Evolutionary conservation across 2,329 filamentous ascomycete species (phyloP).

Genomic region (Fusarium oxysporum): DNA sequence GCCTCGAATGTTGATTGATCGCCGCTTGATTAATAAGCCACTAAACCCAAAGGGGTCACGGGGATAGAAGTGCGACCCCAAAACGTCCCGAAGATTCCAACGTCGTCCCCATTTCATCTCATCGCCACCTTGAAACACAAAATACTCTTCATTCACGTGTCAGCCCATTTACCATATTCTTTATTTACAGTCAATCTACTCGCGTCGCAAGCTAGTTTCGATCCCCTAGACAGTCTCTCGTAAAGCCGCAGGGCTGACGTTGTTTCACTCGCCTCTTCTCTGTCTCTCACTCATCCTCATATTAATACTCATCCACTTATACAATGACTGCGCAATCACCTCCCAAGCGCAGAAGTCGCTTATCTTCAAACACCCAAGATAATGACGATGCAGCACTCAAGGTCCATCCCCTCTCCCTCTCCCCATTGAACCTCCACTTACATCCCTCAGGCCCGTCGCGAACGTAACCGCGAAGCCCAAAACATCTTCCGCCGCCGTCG

Average conservation of each 20-base stretch:
- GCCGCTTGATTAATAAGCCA: constrained; percentile 18
- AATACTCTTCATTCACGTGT: constrained; percentile 9
- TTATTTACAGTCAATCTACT: background rate
- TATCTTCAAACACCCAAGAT: constrained; percentile 29
- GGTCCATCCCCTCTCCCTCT: constrained; percentile 9
- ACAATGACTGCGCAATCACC: constrained; percentile 21
- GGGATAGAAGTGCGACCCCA: constrained; percentile 28
- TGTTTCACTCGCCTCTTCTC: background rate
- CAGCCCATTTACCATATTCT: background rate
- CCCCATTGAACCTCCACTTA: constrained; percentile 3
- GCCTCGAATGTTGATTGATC: background rate
- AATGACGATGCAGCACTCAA: constrained; percentile 43
- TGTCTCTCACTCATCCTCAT: background rate
- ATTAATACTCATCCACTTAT: background rate
- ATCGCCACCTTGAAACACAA: constrained; percentile 7
- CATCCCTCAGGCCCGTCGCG: constrained; percentile 41
- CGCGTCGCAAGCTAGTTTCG: background rate
- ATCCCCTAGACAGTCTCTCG: background rate
- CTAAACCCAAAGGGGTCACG: constrained; percentile 18
- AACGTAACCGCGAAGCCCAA: constrained; percentile 48
- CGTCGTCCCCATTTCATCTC: constrained; percentile 15
- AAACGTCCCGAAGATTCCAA: constrained; percentile 31
- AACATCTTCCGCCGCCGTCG: constrained; percentile 46
- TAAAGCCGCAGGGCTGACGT: background rate
- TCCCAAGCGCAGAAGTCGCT: constrained; percentile 40